Evolutionary conservation across 164 flowering plant species (phyloP).

Genomic region (Protea cynaroides): DNA sequence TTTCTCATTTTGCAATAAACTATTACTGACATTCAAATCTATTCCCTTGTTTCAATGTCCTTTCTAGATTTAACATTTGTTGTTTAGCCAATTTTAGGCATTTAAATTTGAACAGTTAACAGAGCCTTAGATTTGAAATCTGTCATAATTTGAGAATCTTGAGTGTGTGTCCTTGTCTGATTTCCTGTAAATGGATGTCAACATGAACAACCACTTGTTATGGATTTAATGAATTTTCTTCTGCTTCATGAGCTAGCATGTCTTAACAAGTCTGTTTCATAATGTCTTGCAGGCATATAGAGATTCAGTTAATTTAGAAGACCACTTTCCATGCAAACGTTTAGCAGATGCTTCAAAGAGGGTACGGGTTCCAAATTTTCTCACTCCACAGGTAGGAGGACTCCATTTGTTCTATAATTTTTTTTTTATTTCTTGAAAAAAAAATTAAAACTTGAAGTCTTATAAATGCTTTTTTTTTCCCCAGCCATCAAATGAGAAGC

Average conservation of each 20-base stretch:
- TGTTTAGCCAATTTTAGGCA: no score
- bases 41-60: no score
- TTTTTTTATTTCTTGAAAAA: neutral
- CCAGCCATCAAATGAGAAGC: constrained; percentile 37
- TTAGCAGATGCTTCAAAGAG: constrained; percentile 87
- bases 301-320: constrained; percentile 27
- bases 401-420: neutral
- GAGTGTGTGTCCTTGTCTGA: neutral
- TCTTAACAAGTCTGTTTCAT: no score
- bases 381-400: constrained; percentile 38
- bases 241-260: no score
- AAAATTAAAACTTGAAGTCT: neutral
- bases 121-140: no score
- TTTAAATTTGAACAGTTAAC: no score
- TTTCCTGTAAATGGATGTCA: neutral
- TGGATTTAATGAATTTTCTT: no score
- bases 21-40: no score
- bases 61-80: no score
- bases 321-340: constrained; percentile 48
- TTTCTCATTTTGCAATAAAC: neutral
- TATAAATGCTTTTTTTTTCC: neutral
- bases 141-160: no score
- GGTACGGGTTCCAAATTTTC: constrained; percentile 50
- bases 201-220: no score
- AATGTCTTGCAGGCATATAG: constrained; percentile 37